Base-by-base conservation (phyloP, 2,329 filamentous ascomycete genomes). In the Polychaeton citri region DNA sequence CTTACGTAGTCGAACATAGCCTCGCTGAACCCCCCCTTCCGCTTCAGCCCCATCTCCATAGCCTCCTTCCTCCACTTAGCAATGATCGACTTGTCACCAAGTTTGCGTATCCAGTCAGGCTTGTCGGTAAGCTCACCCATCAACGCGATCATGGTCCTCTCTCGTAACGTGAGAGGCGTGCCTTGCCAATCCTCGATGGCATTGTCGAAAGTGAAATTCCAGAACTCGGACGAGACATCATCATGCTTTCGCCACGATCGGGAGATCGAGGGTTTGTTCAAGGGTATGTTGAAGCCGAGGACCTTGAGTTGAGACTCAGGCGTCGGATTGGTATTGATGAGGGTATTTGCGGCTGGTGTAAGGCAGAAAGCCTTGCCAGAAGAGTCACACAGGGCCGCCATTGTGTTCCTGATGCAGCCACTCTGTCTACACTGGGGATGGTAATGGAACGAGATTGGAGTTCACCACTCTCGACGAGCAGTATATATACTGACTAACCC, bases 51-150 rank as follows among this genome's bases (percentile, higher is more conserved):
- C 24, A 28, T 40, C 2, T 32, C 39, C 19, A 43, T 21, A 6
- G 40, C 44, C 33, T 57, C 54, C 2, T 16, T 20, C 5, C 42
- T 36, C 50, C 50, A 53, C 24, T 49, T 54, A 5, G 35, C 39
- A 2, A 49, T 35, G 21, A 57, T 54, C 2, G 35, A 30, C 2
- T 52, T 41, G 21, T 58, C 47, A 24, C 47, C 45, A 2, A 51
- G 37, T 30, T 57, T 56, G 4, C 40, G 30, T 12, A 43, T 36
- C 54, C 54, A 57, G 2, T 47, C 38, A 3, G 49, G 45, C 35
- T 57, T 57, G 34, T 58, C 54, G 12, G 47, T 52, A 9, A 57
- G 38, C 7, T 45, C 35, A 12, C 45, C 41, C 40, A 57, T 46
- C 19, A 57, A 36, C 2, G 39, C 43, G n/a, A 55, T 38, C 53